Evolutionary conservation across 108 stramenopile species (phyloP), one percentile per base, ranked within the genome.

Genomic region (Aurantiochytrium sp.): DNA sequence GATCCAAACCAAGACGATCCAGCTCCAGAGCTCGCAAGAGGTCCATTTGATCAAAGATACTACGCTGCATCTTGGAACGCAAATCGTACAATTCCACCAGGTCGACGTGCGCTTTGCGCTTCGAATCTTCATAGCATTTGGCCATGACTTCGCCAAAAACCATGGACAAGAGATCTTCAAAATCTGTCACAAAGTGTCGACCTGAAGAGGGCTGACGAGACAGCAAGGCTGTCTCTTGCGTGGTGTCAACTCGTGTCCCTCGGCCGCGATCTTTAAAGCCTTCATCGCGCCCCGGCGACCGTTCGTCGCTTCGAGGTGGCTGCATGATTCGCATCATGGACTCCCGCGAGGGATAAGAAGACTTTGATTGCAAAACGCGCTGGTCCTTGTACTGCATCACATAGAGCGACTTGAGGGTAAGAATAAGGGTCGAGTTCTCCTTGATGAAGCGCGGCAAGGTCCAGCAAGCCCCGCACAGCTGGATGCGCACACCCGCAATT

Each of bases 401-500:
- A 45, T 28, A 83, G 19, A 83, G 23, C 6, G 49, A 53, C 51
- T 83, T 83, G 49, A 83, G 28, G 3, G 76, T 53, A 1, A 53
- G 49, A 53, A 83, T 83, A 18, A 83, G 25, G 18, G 45, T 83
- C 6, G 76, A 83, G 4, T 83, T 53, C n/a, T 47, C 51, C 28
- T 53, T 53, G 49, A 83, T 23, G 23, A 83, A 83, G 6, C 51
- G 49, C 19, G 76, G 76, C 76, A 83, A 35, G 43, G 76, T 83
- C 76, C 76, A 83, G 76, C 76, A 83, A 23, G 76, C 76, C 10
- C 76, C 76, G 28, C 76, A 83, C 6, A 83, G 76, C 28, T 83
- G 76, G 4, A 83, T 83, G 76, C 76, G 76, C 3, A 83, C 51
- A 12, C 23, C 76, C 5, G 76, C 76, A 0, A 4, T 25, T 0